phyloP scores from a whole-genome alignment of 2,329 filamentous ascomycete genomes.

The Xylariaceae sp. region DNA sequence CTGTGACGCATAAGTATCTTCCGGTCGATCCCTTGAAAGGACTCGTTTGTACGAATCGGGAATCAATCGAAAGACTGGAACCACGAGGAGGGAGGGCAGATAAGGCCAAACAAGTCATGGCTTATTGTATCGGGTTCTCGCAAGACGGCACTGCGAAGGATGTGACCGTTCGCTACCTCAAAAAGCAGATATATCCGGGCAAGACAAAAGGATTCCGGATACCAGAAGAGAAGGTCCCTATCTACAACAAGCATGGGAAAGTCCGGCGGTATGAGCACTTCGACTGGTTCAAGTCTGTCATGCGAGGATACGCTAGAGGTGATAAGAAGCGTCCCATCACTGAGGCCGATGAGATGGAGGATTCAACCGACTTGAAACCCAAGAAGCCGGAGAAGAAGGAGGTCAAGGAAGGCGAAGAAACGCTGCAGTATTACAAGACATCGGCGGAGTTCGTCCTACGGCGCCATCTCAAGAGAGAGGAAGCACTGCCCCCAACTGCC shows the following conservation, averaged over 20 bases:
- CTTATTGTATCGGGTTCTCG: conserved; percentile 80
- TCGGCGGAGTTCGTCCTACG: conserved; percentile 81
- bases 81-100: conserved; percentile 79
- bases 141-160: conserved; percentile 87
- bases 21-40: conserved; percentile 72
- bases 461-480: conserved; percentile 83
- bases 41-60: conserved; percentile 67
- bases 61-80: conserved; percentile 70
- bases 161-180: conserved; percentile 86
- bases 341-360: conserved; percentile 72
- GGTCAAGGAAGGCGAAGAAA: conserved; percentile 69
- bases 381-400: conserved; percentile 68
- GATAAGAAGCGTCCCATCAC: conserved; percentile 51
- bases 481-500: conserved; percentile 69
- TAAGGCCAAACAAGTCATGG: conserved; percentile 80
- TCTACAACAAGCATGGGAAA: conserved; percentile 73
- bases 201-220: conserved; percentile 83
- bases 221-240: conserved; percentile 70
- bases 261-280: conserved; percentile 69
- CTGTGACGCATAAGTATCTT: conserved; percentile 71
- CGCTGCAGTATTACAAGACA: conserved; percentile 80
- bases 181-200: conserved; percentile 73
- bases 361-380: conserved; percentile 68
- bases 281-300: conserved; percentile 82
- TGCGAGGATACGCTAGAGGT: conserved; percentile 63